Percentiles rank a stretch among this genome's conserved stretches.
These are phyloP conservation scores for Polytrichum commune DNA, from an alignment of 225 moss, liverwort and hornwort species.

Conservation along the genomic window DNA sequence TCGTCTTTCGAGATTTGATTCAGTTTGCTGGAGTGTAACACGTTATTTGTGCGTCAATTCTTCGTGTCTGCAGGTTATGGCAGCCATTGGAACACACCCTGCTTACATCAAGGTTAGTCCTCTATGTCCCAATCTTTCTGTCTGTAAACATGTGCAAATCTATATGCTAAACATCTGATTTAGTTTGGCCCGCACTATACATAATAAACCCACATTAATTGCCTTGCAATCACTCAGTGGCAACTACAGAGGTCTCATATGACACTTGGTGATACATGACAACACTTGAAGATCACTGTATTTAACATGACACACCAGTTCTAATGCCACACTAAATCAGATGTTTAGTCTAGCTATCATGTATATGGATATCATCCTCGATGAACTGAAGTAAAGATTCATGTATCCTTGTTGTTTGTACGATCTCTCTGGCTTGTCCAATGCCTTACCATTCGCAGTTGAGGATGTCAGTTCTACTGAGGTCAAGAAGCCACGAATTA, in stretches of 20 bases:
- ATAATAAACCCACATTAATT: too few species aligned
- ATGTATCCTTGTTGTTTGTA: too few species aligned
- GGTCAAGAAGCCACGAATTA: neutral
- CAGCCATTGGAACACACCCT: slow-evolving; percentile 78
- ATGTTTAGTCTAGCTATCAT: neutral
- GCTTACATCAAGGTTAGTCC: slow-evolving; percentile 48
- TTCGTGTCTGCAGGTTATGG: slow-evolving; percentile 53
- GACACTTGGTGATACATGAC: neutral
- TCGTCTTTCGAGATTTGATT: too few species aligned
- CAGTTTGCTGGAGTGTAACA: too few species aligned
- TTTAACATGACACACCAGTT: neutral
- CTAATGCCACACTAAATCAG: neutral
- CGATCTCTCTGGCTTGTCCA: too few species aligned
- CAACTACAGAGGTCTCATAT: neutral
- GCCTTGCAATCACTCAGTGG: neutral
- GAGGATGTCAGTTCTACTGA: neutral
- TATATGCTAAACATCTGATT: neutral
- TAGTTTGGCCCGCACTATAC: neutral
- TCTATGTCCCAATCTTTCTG: neutral
- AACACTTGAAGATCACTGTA: neutral
- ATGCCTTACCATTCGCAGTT: too few species aligned
- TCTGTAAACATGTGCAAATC: neutral
- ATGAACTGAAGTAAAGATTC: neutral
- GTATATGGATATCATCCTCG: neutral
- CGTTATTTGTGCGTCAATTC: neutral